Base-by-base conservation (phyloP, 2,329 filamentous ascomycete genomes). In the Ophiostoma perfectum region DNA sequence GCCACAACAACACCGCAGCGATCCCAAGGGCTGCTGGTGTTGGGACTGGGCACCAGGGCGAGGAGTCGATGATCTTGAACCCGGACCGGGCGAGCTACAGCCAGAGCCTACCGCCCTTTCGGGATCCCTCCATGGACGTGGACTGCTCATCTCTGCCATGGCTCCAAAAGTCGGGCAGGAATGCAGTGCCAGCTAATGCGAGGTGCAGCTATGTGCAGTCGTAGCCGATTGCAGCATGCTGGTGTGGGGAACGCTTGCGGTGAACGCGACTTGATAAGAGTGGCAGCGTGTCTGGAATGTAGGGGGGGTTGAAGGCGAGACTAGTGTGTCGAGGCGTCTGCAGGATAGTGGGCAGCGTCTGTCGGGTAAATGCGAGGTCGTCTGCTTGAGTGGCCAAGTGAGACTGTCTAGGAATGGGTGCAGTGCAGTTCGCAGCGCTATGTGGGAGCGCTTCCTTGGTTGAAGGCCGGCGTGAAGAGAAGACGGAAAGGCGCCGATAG, bases 1-100 rank as follows among this genome's bases (percentile, higher is more conserved):
- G 68, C 93, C 93, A 80, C 94, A 99, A 80, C 94, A 99, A 83
- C 95, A 98, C 66, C 79, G 81, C 71, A 87, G 76, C 18, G 69
- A 38, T 11, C 79, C 73, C 60, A 78, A 74, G 8, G 66, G 44
- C 3, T 52, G 47, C 49, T 42, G n/a, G 42, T 27, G 63, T 5
- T 64, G 63, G 12, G 42, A 44, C 18, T 27, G 63, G n/a, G 18
- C 41, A 38, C 41, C 63, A 36, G 42, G 41, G 9, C 63, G 63
- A 44, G 63, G 60, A 18, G 63, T 45, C 5, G 64, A 27, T 44
- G 68, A 58, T 36, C 63, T 9, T 42, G 62, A 65, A 9, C 18
- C 49, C 12, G 68, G 45, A 42, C 41, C 60, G 60, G 65, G 41
- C 12, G 52, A 44, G 45, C 14, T 45, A 42, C n/a, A n/a, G 39